Evolutionary conservation across 306 rosid species (phyloP).

Genomic region (Aeschynomene evenia): DNA sequence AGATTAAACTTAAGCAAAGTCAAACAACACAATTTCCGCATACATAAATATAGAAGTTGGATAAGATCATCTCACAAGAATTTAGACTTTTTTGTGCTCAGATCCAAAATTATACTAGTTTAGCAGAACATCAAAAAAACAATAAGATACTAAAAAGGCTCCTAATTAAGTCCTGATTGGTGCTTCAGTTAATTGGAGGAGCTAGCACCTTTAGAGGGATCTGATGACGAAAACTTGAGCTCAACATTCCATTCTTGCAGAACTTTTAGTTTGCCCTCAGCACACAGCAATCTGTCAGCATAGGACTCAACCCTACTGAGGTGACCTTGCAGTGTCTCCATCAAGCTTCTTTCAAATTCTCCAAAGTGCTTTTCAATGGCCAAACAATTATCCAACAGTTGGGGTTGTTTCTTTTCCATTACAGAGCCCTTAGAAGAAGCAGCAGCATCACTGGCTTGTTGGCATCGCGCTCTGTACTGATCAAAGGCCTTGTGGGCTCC

Average conservation of each 20-base stretch:
- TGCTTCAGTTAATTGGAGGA: slow-evolving; percentile 38
- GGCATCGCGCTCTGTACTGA: slow-evolving; percentile 58
- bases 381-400: slow-evolving; percentile 35
- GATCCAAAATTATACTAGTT: slow-evolving; percentile 19
- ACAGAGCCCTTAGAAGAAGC: slow-evolving; percentile 86
- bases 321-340: slow-evolving; percentile 40
- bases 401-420: slow-evolving; percentile 65
- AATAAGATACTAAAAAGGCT: slow-evolving; percentile 25
- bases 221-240: slow-evolving; percentile 34
- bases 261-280: slow-evolving; percentile 45
- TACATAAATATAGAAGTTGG: neutral
- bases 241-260: slow-evolving; percentile 45
- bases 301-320: slow-evolving; percentile 37
- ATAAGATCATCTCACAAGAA: neutral
- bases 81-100: neutral
- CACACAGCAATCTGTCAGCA: slow-evolving; percentile 40
- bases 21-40: slow-evolving; percentile 16
- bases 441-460: slow-evolving; percentile 73
- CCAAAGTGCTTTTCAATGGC: slow-evolving; percentile 43
- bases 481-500: slow-evolving; percentile 59
- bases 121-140: neutral
- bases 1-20: neutral
- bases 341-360: slow-evolving; percentile 58
- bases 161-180: slow-evolving; percentile 32
- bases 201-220: slow-evolving; percentile 37